phyloP scores from a whole-genome alignment of 306 rosid genomes.

The Canavalia ensiformis region DNA sequence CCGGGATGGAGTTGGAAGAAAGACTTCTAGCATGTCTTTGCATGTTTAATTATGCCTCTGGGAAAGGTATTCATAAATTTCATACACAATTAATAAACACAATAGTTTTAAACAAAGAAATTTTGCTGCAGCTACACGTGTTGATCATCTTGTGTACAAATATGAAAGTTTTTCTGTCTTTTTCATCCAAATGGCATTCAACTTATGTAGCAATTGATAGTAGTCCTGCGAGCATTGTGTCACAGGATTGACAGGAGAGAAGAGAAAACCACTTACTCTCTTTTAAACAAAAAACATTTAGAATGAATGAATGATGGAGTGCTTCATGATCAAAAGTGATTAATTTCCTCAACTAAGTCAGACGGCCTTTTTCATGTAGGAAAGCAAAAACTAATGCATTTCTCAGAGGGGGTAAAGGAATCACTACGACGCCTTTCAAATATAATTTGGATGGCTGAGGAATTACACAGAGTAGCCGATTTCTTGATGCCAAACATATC shows the following conservation, averaged over 20 bases:
- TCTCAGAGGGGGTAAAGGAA: conserved; percentile 84
- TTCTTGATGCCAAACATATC: conserved; percentile 72
- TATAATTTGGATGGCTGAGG: conserved; percentile 87
- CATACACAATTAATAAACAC: conserved; percentile 19
- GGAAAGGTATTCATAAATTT: conserved; percentile 66
- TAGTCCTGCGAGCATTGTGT: not conserved
- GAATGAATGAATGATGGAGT: conserved; percentile 19
- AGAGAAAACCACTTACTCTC: not conserved
- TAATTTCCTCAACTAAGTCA: conserved; percentile 32
- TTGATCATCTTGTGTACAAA: conserved; percentile 14
- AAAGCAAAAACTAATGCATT: conserved; percentile 74
- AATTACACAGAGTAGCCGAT: conserved; percentile 75
- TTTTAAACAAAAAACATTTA: not conserved
- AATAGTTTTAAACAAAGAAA: not conserved
- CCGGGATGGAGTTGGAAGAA: conserved; percentile 81
- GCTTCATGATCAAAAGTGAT: conserved; percentile 27
- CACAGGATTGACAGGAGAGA: not conserved
- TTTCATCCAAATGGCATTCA: conserved; percentile 22
- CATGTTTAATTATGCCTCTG: conserved; percentile 78
- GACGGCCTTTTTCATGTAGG: conserved; percentile 53
- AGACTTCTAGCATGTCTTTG: conserved; percentile 82
- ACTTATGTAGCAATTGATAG: conserved; percentile 13
- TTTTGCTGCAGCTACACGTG: conserved; percentile 3
- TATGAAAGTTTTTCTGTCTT: conserved; percentile 7
- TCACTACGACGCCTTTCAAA: conserved; percentile 79